phyloP scores from a whole-genome alignment of 768 basidiomycete species.

The Lyophyllum shimeji region DNA sequence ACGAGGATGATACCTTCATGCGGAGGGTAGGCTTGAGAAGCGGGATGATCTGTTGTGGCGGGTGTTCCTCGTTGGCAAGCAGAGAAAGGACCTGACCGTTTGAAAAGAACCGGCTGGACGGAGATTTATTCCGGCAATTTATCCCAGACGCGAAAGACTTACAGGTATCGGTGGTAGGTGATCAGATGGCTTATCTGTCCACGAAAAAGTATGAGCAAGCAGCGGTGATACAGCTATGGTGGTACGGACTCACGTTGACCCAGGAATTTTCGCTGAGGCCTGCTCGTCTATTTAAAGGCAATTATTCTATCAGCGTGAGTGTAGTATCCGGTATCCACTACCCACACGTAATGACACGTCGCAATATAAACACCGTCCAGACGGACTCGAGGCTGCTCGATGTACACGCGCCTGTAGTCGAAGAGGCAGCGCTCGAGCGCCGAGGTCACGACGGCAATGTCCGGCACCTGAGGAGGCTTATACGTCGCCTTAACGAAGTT shows the following conservation, averaged over 20 bases:
- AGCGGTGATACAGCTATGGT: not conserved
- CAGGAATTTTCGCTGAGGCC: conserved; percentile 84
- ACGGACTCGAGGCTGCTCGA: conserved; percentile 84
- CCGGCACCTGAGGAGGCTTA: conserved; percentile 71
- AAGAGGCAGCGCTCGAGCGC: conserved; percentile 52
- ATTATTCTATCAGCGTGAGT: not conserved
- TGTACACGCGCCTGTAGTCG: conserved; percentile 74
- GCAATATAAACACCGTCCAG: conserved; percentile 91
- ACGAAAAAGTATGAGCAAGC: conserved; percentile 7
- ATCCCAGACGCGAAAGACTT: conserved; percentile 22
- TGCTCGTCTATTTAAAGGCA: conserved; percentile 46
- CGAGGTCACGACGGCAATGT: conserved; percentile 44
- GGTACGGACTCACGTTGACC: conserved; percentile 67
- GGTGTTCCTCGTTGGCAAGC: conserved; percentile 74
- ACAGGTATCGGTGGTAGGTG: conserved; percentile 93
- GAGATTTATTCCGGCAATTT: not conserved
- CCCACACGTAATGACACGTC: conserved; percentile 85
- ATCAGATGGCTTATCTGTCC: conserved; percentile 77
- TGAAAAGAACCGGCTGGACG: conserved; percentile 79
- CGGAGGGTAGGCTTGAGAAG: conserved; percentile 73
- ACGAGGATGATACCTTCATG: conserved; percentile 57
- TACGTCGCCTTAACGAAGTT: conserved; percentile 65
- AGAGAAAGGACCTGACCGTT: conserved; percentile 86
- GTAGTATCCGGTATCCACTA: conserved; percentile 13
- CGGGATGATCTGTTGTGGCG: conserved; percentile 72